Conservation (phyloP, 345 rosid species). For the Boechera retrofracta region DNA sequence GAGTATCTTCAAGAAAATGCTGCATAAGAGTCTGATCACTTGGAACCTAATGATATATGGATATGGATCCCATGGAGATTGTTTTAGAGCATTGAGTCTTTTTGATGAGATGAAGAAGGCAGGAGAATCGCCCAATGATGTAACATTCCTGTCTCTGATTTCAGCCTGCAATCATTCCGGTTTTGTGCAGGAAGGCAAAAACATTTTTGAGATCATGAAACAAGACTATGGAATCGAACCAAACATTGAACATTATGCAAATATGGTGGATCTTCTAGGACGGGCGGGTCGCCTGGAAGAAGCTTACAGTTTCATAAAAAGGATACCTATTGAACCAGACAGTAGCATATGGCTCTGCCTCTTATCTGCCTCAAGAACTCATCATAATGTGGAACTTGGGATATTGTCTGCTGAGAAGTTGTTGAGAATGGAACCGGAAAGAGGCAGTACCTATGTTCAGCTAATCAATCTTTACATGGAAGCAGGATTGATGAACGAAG, state of each 20-base stretch:
- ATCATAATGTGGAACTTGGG: constrained; percentile 66
- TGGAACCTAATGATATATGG: constrained; percentile 85
- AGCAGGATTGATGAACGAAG: constrained; percentile 62
- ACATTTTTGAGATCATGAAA: constrained; percentile 60
- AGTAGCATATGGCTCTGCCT: constrained; percentile 76
- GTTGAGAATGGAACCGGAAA: constrained; percentile 60
- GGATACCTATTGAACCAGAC: constrained; percentile 61
- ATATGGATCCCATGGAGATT: constrained; percentile 76
- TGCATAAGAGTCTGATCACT: constrained; percentile 58
- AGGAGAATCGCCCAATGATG: constrained; percentile 62
- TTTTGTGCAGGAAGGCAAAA: constrained; percentile 62
- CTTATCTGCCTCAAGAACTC: constrained; percentile 62
- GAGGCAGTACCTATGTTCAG: constrained; percentile 66
- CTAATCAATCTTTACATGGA: constrained; percentile 71
- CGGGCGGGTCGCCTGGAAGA: constrained; percentile 69
- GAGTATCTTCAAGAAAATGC: constrained; percentile 57
- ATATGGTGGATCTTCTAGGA: constrained; percentile 77
- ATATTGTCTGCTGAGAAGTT: constrained; percentile 65
- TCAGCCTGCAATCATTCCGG: constrained; percentile 90
- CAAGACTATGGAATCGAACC: constrained; percentile 57
- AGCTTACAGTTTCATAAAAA: constrained; percentile 61
- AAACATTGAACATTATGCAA: constrained; percentile 68
- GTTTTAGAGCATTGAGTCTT: constrained; percentile 54
- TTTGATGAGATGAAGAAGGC: constrained; percentile 64
- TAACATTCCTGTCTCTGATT: constrained; percentile 72